Evolutionary conservation across 78 protist genomes (phyloP).

Genomic region (Dictyostelium intermedium): DNA sequence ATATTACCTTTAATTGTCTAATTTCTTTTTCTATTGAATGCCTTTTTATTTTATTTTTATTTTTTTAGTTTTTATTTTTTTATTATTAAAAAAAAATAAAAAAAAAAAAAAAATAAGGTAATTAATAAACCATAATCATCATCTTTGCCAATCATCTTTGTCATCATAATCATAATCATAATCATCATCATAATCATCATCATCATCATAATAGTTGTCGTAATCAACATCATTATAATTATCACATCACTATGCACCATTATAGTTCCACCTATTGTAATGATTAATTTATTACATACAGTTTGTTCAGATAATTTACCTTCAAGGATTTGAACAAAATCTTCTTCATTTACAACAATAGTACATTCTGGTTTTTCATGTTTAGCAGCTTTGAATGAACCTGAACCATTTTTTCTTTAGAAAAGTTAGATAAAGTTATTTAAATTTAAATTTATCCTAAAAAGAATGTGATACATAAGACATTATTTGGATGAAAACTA

Average conservation of each 20-base stretch:
- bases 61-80: not conserved
- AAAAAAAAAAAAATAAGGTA: too few species aligned
- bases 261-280: too few species aligned
- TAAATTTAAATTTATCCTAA: too few species aligned
- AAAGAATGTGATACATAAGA: too few species aligned
- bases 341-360: slow-evolving; percentile 42
- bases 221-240: too few species aligned
- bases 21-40: slow-evolving; percentile 66
- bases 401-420: slow-evolving; percentile 67
- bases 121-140: too few species aligned
- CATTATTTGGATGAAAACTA: too few species aligned
- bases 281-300: slow-evolving; percentile 7
- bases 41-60: not conserved
- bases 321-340: slow-evolving; percentile 32
- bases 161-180: too few species aligned
- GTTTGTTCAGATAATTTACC: slow-evolving; percentile 77
- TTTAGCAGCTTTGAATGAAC: slow-evolving; percentile 55
- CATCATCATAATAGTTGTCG: not conserved
- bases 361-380: slow-evolving; percentile 78
- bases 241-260: not conserved
- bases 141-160: too few species aligned
- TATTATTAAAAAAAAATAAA: too few species aligned
- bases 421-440: too few species aligned
- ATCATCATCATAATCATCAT: too few species aligned
- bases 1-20: slow-evolving; percentile 68